Percentiles rank a stretch among this genome's conserved stretches.
Evolutionary conservation across 2,329 filamentous ascomycete species (phyloP).

Genomic region (Cadophora gregata): DNA sequence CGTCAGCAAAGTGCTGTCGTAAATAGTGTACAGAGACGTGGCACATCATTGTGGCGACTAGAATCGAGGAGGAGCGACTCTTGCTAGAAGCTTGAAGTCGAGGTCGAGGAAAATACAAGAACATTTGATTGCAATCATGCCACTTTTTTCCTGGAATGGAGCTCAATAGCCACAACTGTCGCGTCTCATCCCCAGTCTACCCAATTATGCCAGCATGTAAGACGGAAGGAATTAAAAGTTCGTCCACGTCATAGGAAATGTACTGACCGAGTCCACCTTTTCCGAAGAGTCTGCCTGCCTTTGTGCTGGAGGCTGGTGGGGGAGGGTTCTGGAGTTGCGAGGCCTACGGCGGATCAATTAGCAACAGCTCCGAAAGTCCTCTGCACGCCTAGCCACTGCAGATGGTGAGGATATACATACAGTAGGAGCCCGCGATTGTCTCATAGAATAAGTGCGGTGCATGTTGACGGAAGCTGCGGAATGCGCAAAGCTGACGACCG

Average conservation of each 20-base stretch:
- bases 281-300: constrained; percentile 88
- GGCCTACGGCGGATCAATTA: constrained; percentile 37
- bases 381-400: neutral
- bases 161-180: neutral
- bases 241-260: constrained; percentile 45
- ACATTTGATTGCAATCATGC: constrained; percentile 13
- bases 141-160: neutral
- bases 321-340: constrained; percentile 85
- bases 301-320: constrained; percentile 89
- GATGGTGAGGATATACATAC: constrained; percentile 59
- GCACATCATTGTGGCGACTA: neutral
- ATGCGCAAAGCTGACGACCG: constrained; percentile 15
- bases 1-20: constrained; percentile 56
- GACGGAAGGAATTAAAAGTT: neutral
- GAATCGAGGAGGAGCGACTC: neutral
- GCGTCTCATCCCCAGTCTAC: neutral
- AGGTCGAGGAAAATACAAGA: neutral
- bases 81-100: neutral
- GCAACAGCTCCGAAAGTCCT: neutral
- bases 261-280: constrained; percentile 79
- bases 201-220: neutral
- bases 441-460: constrained; percentile 99
- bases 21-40: constrained; percentile 16
- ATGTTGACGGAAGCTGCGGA: constrained; percentile 55
- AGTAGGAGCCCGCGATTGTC: constrained; percentile 93